Evolutionary conservation across 2,329 filamentous ascomycete genomes (phyloP), one percentile per base, ranked within the genome.

Genomic region (Cucurbitaria berberidis): DNA sequence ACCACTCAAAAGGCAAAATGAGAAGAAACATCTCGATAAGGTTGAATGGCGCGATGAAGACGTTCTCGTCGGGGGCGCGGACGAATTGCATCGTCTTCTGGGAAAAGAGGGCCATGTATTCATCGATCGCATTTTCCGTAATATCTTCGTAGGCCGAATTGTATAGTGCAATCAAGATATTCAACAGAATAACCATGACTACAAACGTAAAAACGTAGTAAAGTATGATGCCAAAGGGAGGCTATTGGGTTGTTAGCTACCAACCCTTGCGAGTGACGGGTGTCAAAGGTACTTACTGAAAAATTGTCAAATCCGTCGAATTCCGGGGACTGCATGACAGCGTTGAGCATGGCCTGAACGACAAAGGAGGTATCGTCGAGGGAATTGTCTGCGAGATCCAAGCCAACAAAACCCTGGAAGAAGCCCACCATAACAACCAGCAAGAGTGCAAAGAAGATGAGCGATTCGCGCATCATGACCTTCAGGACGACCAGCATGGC

Each of bases 191-290:
- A 59, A 95, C 93, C 89, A 96, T 97, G 68, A 99, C 90, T 34
- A 98, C 88, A 69, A 99, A 99, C 16, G 93, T 96, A 76, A 97
- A 99, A 71, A 96, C 85, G 79, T 99, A 99, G 80, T 99, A 99
- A 9, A 99, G 87, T 27, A 97, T 90, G 45, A 96, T 84, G 8
- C 95, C 95, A 73, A 97, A 99, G 0, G 95, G 95, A 11, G 90
- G 92, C 19, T 74, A 22, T 22, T 15, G 24, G 27, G 13, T 18
- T 13, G 50, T 63, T 56, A 62, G 55, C 41, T 16, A 41, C 24
- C 1, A 44, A 15, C 26, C 16, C 34, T 36, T 27, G 24, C 7
- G 26, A 40, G 2, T 22, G 11, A 22, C 4, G 4, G n/a, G n/a
- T 7, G 2, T 3, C 13, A 34, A 18, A 22, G 15, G 11, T 24